Conservation (phyloP, 352 stramenopile genomes). For the Hyaloperonospora brassicae region DNA sequence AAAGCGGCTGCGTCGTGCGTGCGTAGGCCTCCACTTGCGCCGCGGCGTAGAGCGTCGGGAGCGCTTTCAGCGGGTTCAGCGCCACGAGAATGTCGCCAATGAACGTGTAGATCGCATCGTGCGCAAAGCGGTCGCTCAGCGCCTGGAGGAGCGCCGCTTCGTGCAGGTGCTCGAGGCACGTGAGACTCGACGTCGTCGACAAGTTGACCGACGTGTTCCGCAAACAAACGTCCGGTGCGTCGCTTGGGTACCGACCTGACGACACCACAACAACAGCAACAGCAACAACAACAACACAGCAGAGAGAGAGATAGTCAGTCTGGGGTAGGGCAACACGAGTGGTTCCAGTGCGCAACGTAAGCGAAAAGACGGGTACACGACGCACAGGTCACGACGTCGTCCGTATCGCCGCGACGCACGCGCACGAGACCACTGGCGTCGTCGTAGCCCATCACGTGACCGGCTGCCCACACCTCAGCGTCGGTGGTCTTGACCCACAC, state of each 20-base stretch:
- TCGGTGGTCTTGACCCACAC: conserved; percentile 69
- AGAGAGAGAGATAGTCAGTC: not conserved
- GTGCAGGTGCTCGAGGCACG: conserved; percentile 73
- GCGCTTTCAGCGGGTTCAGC: conserved; percentile 74
- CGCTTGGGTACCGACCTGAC: conserved; percentile 22
- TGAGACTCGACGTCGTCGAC: conserved; percentile 51
- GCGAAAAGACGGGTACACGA: not conserved
- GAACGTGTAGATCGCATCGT: conserved; percentile 82
- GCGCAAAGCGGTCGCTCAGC: conserved; percentile 60
- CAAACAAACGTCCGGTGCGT: conserved; percentile 45
- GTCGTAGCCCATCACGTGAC: conserved; percentile 64
- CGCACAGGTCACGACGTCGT: conserved; percentile 37
- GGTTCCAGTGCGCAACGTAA: not conserved
- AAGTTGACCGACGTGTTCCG: conserved; percentile 63
- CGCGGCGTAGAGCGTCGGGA: conserved; percentile 54
- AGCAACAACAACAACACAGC: not conserved
- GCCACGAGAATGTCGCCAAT: conserved; percentile 82
- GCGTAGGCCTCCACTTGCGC: conserved; percentile 64
- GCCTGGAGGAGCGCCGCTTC: conserved; percentile 77
- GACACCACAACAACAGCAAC: not conserved
- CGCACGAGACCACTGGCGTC: conserved; percentile 41
- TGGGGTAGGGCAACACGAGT: not conserved
- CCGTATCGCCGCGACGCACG: conserved; percentile 27
- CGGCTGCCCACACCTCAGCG: conserved; percentile 53
- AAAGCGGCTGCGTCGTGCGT: conserved; percentile 21